phyloP scores from a whole-genome alignment of 805 yeast genomes.

The Pichia occidentalis region DNA sequence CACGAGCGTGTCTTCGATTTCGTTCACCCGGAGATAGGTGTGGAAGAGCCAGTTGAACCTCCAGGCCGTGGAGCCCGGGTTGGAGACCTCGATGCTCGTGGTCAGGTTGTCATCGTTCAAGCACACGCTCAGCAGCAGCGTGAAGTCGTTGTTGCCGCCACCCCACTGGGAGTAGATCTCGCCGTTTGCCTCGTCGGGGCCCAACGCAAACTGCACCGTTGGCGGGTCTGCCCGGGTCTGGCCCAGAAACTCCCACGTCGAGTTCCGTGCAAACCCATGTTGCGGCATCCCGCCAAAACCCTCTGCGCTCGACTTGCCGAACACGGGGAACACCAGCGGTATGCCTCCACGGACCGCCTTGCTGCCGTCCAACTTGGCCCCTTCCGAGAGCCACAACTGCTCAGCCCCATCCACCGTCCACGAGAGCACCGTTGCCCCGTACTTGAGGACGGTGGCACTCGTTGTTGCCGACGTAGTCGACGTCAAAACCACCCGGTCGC shows the following conservation, averaged over 20 bases:
- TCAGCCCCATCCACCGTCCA: slow-evolving; percentile 73
- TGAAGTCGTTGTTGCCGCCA: slow-evolving; percentile 56
- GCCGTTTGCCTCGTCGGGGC: slow-evolving; percentile 71
- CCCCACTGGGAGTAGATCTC: slow-evolving; percentile 57
- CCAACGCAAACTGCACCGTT: slow-evolving; percentile 83
- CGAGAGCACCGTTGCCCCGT: slow-evolving; percentile 83
- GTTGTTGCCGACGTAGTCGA: slow-evolving; percentile 48
- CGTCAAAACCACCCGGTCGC: slow-evolving; percentile 52
- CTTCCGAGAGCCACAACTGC: slow-evolving; percentile 74
- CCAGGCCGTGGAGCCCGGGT: slow-evolving; percentile 57
- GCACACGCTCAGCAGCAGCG: slow-evolving; percentile 63
- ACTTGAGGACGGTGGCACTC: slow-evolving; percentile 62
- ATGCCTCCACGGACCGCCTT: slow-evolving; percentile 97
- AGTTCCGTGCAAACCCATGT: slow-evolving; percentile 92
- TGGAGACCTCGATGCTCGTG: slow-evolving; percentile 71
- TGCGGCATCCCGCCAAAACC: slow-evolving; percentile 76
- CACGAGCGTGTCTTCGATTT: slow-evolving; percentile 71
- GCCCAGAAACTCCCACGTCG: slow-evolving; percentile 91
- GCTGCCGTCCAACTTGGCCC: slow-evolving; percentile 82
- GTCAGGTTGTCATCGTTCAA: slow-evolving; percentile 51
- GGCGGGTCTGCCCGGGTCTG: slow-evolving; percentile 65
- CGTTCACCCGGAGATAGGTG: slow-evolving; percentile 71
- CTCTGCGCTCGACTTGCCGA: slow-evolving; percentile 61
- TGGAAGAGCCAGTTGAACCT: slow-evolving; percentile 95
- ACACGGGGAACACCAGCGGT: slow-evolving; percentile 91